Base-by-base conservation (phyloP, 208 protist species). In the Trypanosoma vivax region DNA sequence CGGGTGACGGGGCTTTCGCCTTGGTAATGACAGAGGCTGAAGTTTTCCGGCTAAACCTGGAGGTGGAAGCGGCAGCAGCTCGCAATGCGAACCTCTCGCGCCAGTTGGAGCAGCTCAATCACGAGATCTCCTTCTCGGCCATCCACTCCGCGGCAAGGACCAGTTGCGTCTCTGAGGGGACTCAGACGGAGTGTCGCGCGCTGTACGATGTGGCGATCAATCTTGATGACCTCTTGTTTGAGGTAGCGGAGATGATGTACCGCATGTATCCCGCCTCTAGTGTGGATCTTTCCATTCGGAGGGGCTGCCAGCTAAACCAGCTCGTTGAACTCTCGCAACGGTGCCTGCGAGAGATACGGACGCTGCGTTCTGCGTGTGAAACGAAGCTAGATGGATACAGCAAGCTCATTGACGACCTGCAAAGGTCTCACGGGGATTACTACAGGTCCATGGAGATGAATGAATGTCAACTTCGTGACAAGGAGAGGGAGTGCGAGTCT, bases 41-140 rank as follows among this genome's bases (percentile, higher is more conserved):
- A 21, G 49, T 61, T 25, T 57, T 84, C 24, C 65, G 85, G 0
- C 60, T 90, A 11, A 56, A 60, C 19, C 37, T 90, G 21, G 82
- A 90, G 34, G 74, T 83, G 19, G 82, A 90, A 47, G 82, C 82
- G 4, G 77, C 76, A 11, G 82, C 82, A 18, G 77, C 74, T 10
- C 73, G 82, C 1, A 90, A 90, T 39, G 82, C 82, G 5, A 70
- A 76, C 33, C 59, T 88, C 37, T 77, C 72, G 13, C 60, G 48
- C 19, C 60, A 60, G 24, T 28, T 88, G 7, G 73, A 78, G 25
- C 52, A 28, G 3, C 52, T 83, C 6, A 63, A 65, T 24, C 50
- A 55, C 11, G 63, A 79, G 18, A 42, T 71, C 9, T 27, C 52
- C 10, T 57, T 25, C 19, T 69, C 62, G 5, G 41, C 53, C 1